A percentile compares a stretch with the other conserved stretches of the same genome.
These are phyloP conservation scores for Bipolaris sorokiniana DNA, from an alignment of 2,329 filamentous ascomycete genomes.

Conservation along the genomic window DNA sequence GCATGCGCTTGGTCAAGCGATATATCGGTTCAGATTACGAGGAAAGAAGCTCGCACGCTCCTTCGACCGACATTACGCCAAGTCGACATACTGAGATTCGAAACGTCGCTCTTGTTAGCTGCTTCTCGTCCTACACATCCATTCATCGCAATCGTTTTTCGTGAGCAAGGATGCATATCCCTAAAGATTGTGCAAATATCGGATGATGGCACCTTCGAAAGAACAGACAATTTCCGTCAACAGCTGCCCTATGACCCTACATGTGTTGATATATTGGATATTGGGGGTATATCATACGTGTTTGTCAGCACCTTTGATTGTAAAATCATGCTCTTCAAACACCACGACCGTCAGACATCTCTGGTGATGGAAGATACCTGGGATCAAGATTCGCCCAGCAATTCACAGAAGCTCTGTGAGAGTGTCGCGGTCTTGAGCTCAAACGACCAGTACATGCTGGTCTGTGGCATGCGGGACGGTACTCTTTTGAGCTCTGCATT, in stretches of 20 bases:
- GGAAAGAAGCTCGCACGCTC: conserved; percentile 33
- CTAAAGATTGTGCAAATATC: conserved; percentile 29
- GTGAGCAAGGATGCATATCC: conserved; percentile 28
- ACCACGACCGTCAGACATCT: conserved; percentile 8
- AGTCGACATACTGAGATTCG: conserved; percentile 25
- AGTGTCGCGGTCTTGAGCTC: conserved; percentile 34
- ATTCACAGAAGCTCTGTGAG: conserved; percentile 36
- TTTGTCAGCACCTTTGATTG: conserved; percentile 41
- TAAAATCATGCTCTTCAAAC: conserved; percentile 29
- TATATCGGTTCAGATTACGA: conserved; percentile 42
- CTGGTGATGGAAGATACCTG: conserved; percentile 21
- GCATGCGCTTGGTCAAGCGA: conserved; percentile 31
- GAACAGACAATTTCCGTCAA: conserved; percentile 12
- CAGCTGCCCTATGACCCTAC: conserved; percentile 39
- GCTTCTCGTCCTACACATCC: conserved; percentile 23
- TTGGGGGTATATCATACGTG: conserved; percentile 26
- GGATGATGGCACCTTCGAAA: conserved; percentile 24
- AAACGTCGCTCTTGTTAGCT: conserved; percentile 29
- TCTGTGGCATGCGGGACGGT: conserved; percentile 49
- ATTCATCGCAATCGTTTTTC: conserved; percentile 29
- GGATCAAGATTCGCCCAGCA: conserved; percentile 1
- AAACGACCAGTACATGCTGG: conserved; percentile 22
- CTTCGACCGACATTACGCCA: conserved; percentile 23
- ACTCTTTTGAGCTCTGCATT: conserved; percentile 28
- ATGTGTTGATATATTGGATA: conserved; percentile 41